These are phyloP conservation scores for Trichoderma pleuroti DNA, from an alignment of 2,329 filamentous ascomycete species.

Conservation along the genomic window DNA sequence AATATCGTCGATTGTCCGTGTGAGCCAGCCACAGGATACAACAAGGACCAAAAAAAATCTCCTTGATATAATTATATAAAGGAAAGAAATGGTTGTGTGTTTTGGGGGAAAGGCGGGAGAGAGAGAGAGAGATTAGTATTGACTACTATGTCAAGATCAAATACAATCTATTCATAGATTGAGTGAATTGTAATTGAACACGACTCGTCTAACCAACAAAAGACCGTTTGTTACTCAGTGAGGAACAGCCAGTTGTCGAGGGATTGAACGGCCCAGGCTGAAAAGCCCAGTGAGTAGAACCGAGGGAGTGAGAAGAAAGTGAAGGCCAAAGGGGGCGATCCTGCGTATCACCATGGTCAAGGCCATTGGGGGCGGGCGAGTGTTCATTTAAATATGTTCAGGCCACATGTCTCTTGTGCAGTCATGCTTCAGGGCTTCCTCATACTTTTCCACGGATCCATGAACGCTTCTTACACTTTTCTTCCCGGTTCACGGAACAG, in stretches of 20 bases:
- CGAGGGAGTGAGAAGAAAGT: slow-evolving; percentile 11
- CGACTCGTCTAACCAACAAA: slow-evolving; percentile 15
- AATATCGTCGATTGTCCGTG: slow-evolving; percentile 13
- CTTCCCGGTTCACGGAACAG: not conserved
- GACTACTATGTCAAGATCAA: not conserved
- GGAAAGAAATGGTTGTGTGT: not conserved
- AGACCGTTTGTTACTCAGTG: slow-evolving; percentile 16
- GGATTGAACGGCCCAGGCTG: slow-evolving; percentile 31
- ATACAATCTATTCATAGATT: slow-evolving; percentile 2
- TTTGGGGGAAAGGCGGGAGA: not conserved
- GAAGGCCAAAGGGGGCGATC: not conserved
- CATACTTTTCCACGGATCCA: no score
- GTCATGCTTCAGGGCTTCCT: no score
- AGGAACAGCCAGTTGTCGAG: slow-evolving; percentile 31
- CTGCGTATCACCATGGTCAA: not conserved
- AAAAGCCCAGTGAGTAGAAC: slow-evolving; percentile 4
- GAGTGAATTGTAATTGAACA: slow-evolving; percentile 22
- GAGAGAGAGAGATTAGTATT: not conserved
- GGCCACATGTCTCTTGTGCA: no score
- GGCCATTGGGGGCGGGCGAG: not conserved
- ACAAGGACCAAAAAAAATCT: not conserved
- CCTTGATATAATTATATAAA: not conserved
- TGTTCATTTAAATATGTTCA: slow-evolving; percentile 20
- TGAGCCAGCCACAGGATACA: slow-evolving; percentile 22
- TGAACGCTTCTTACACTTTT: not conserved